Conservation (phyloP, 257 asterid genomes). For the Ophiorrhiza pumila region DNA sequence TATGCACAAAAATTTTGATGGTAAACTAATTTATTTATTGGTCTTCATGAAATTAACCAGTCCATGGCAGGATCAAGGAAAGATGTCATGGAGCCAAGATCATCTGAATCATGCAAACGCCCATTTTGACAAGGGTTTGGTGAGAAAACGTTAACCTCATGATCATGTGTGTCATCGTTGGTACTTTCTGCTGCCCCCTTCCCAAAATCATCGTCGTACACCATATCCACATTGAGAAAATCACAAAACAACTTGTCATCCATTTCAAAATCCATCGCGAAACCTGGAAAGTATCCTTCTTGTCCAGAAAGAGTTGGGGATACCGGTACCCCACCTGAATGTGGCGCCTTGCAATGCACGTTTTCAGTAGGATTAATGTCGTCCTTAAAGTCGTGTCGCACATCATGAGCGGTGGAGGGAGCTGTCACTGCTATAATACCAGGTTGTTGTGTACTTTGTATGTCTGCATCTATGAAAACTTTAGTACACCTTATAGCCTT, state of each 20-base stretch:
- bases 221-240: neutral
- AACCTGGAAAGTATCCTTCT: neutral
- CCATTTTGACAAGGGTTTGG: neutral
- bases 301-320: neutral
- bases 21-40: neutral
- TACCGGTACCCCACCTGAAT: neutral
- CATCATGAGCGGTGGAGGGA: neutral
- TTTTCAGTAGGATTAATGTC: neutral
- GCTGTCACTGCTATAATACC: neutral
- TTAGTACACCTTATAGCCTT: constrained; percentile 16
- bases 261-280: constrained; percentile 5
- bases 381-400: neutral
- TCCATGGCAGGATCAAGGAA: constrained; percentile 5
- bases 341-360: too few relatives aligned
- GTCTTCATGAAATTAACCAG: constrained; percentile 9
- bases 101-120: neutral
- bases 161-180: too few relatives aligned
- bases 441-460: neutral
- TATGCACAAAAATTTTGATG: too few relatives aligned
- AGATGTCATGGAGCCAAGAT: constrained; percentile 4
- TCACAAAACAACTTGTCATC: constrained; percentile 6
- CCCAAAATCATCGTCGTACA: neutral
- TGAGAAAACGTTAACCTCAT: neutral
- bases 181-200: neutral
- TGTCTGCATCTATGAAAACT: constrained; percentile 5